Conservation (phyloP, 345 rosid species). For the Corchorus capsularis region DNA sequence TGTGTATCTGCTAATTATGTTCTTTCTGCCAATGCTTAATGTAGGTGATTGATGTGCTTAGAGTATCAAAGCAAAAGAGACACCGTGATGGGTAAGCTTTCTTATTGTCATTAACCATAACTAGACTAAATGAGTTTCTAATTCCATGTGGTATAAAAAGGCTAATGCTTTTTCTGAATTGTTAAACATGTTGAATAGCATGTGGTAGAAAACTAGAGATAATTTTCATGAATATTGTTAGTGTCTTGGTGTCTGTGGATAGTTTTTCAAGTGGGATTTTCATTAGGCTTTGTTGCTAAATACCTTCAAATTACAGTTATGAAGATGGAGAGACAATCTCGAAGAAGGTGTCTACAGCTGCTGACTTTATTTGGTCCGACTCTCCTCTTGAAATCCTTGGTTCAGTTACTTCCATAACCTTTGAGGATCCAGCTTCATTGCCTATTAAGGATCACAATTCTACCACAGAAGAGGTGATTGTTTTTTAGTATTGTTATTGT, state of each 20-base stretch:
- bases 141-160: not conserved
- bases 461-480: constrained; percentile 80
- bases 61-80: constrained; percentile 72
- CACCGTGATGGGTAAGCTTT: constrained; percentile 77
- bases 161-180: not conserved
- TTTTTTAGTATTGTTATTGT: not conserved
- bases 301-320: constrained; percentile 49
- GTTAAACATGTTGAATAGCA: not conserved
- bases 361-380: constrained; percentile 87
- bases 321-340: constrained; percentile 70
- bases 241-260: constrained; percentile 8
- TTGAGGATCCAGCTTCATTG: constrained; percentile 61
- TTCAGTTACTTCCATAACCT: constrained; percentile 70
- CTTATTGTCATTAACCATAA: not conserved
- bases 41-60: constrained; percentile 83
- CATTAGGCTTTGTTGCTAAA: constrained; percentile 15
- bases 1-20: not conserved
- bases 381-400: constrained; percentile 92
- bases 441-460: constrained; percentile 61
- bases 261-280: not conserved
- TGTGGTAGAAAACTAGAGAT: not conserved
- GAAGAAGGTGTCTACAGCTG: constrained; percentile 70
- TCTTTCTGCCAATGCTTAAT: constrained; percentile 20
- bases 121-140: not conserved
- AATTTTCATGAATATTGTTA: not conserved